Conservation (phyloP, 306 rosid genomes). For the Pyrus communis region DNA sequence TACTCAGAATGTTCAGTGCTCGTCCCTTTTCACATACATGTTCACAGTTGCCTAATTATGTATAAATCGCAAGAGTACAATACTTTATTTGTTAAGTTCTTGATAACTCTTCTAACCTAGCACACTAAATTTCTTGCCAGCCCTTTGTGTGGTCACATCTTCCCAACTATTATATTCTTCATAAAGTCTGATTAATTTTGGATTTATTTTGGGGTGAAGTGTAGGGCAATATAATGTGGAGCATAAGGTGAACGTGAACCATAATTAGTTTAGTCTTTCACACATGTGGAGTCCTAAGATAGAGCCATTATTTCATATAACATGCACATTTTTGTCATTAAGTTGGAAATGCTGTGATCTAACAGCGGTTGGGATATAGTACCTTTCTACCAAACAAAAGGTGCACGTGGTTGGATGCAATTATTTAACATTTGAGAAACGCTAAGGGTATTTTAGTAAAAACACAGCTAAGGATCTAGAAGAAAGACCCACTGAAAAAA, state of each 20-base stretch:
- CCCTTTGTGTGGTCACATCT: not conserved
- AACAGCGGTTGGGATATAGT: conserved; percentile 2
- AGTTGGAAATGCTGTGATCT: conserved; percentile 13
- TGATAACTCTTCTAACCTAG: not conserved
- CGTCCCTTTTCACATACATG: not conserved
- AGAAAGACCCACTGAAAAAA: not conserved
- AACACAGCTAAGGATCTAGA: not conserved
- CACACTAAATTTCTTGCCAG: not conserved
- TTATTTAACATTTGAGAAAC: conserved; percentile 5
- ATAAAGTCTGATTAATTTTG: not conserved
- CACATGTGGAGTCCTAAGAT: conserved; percentile 3
- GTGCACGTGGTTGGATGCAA: not conserved
- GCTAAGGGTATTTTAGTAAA: conserved; percentile 13
- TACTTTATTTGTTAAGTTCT: not conserved
- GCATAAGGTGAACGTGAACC: not conserved
- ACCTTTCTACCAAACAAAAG: conserved; percentile 20
- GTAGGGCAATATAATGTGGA: not conserved
- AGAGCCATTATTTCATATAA: not conserved
- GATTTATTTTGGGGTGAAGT: not conserved
- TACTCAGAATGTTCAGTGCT: not conserved
- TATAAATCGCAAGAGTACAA: not conserved
- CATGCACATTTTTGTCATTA: conserved; percentile 25
- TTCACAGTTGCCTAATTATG: not conserved
- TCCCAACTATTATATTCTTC: not conserved
- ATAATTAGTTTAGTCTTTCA: not conserved